Conservation (phyloP, 352 stramenopile species). For the Globisporangium abappressorium region DNA sequence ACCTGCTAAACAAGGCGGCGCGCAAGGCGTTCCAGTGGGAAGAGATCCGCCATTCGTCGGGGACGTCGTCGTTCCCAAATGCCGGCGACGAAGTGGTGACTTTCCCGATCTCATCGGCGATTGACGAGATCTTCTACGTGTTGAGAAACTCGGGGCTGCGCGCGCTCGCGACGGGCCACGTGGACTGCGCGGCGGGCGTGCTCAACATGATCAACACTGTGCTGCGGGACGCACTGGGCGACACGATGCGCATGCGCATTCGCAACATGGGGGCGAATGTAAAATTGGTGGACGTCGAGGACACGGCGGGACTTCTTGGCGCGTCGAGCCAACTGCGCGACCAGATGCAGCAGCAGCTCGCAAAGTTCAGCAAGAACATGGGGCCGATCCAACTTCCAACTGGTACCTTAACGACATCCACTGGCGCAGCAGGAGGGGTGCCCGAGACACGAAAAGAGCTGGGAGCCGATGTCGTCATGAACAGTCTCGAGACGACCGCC, state of each 20-base stretch:
- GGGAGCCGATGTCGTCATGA: constrained; percentile 75
- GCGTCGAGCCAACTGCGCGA: constrained; percentile 74
- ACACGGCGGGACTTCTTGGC: constrained; percentile 42
- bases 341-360: constrained; percentile 83
- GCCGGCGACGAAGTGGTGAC: constrained; percentile 35
- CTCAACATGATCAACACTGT: constrained; percentile 87
- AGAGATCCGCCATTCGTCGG: constrained; percentile 67
- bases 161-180: constrained; percentile 78
- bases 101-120: constrained; percentile 77
- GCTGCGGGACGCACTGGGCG: constrained; percentile 68
- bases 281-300: constrained; percentile 61
- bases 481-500: constrained; percentile 73
- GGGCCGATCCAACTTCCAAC: constrained; percentile 38
- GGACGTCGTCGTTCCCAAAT: constrained; percentile 6
- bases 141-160: constrained; percentile 74
- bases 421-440: constrained; percentile 15
- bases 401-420: constrained; percentile 1
- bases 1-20: constrained; percentile 69
- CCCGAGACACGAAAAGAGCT: constrained; percentile 55
- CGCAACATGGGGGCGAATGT: constrained; percentile 64
- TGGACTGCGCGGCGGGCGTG: constrained; percentile 76
- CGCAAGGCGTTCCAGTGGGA: constrained; percentile 85
- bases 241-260: constrained; percentile 79
- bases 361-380: constrained; percentile 85
- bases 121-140: constrained; percentile 89